Percentiles rank a stretch among this genome's conserved stretches.
Evolutionary conservation across 495 filamentous ascomycete genomes (phyloP).

Genomic region (Staphylotrichum longicolle): DNA sequence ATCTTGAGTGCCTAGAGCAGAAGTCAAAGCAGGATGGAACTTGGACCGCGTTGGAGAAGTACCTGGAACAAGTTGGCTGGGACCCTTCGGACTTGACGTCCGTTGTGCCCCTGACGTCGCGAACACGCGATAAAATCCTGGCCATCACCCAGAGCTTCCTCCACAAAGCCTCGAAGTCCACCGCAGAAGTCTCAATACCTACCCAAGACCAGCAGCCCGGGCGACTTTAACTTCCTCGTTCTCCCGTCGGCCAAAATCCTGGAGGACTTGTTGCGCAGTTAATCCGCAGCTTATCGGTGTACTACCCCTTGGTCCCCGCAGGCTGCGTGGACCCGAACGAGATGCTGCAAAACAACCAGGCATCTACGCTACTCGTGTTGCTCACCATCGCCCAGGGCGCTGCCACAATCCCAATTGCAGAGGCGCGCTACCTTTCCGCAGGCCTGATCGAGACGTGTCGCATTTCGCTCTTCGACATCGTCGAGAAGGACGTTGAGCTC

Average conservation of each 20-base stretch:
- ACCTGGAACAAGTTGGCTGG: constrained; percentile 38
- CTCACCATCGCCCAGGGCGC: constrained; percentile 67
- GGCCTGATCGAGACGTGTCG: constrained; percentile 63
- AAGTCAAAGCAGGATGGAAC: constrained; percentile 54
- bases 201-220: constrained; percentile 37
- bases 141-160: constrained; percentile 63
- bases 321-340: constrained; percentile 58
- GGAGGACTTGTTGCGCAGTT: constrained; percentile 58
- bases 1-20: constrained; percentile 58
- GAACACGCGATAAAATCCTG: constrained; percentile 60
- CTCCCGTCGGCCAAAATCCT: constrained; percentile 58
- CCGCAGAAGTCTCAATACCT: constrained; percentile 38
- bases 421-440: constrained; percentile 57
- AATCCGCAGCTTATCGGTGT: constrained; percentile 57
- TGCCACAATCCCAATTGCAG: constrained; percentile 53
- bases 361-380: constrained; percentile 57
- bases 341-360: constrained; percentile 56
- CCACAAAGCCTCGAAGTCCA: constrained; percentile 63
- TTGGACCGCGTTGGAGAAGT: constrained; percentile 44
- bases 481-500: constrained; percentile 63
- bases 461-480: constrained; percentile 62
- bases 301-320: constrained; percentile 54
- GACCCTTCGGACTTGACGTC: constrained; percentile 43
- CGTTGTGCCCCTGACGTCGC: constrained; percentile 47
- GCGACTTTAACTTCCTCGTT: constrained; percentile 53